phyloP scores from a whole-genome alignment of 192 early-diverging fungal genomes.

The Rhizophlyctis rosea region DNA sequence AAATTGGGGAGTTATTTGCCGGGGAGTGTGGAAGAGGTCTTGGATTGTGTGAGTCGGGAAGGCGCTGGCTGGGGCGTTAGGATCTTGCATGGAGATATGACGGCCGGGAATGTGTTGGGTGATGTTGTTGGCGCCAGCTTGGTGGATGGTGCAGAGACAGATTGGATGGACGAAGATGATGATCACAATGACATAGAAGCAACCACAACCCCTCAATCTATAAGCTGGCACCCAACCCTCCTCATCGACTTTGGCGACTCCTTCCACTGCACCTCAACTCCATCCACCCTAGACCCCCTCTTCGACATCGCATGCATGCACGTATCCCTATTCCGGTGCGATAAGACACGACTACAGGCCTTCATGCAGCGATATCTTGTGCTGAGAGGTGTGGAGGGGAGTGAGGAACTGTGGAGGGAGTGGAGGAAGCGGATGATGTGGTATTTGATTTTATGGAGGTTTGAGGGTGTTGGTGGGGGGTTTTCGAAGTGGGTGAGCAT shows the following conservation, averaged over 20 bases:
- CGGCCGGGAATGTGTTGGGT: slow-evolving; percentile 28
- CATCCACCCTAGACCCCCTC: slow-evolving; percentile 13
- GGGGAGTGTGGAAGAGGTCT: not conserved
- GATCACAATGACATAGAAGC: not conserved
- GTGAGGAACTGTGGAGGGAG: not conserved
- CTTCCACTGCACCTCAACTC: not conserved
- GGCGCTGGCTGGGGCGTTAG: not conserved
- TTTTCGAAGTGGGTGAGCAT: slow-evolving; percentile 12
- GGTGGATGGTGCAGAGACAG: not conserved
- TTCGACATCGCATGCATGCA: slow-evolving; percentile 26
- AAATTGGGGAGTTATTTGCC: not conserved
- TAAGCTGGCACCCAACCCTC: slow-evolving; percentile 9
- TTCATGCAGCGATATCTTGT: slow-evolving; percentile 20
- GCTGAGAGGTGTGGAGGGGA: not conserved
- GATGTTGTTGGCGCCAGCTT: not conserved
- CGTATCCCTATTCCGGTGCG: slow-evolving; percentile 10
- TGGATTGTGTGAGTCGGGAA: not conserved
- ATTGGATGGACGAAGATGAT: not conserved
- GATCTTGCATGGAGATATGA: slow-evolving; percentile 32
- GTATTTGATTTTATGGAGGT: slow-evolving; percentile 22
- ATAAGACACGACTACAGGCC: not conserved
- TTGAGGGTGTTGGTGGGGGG: slow-evolving; percentile 18
- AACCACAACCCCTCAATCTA: not conserved
- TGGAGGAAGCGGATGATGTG: slow-evolving; percentile 6
- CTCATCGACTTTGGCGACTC: slow-evolving; percentile 35